Percentiles rank a stretch among this genome's conserved stretches.
Evolutionary conservation across 1,139 yeast species (phyloP).

Genomic region (Yamadazyma pseudoaaseri): DNA sequence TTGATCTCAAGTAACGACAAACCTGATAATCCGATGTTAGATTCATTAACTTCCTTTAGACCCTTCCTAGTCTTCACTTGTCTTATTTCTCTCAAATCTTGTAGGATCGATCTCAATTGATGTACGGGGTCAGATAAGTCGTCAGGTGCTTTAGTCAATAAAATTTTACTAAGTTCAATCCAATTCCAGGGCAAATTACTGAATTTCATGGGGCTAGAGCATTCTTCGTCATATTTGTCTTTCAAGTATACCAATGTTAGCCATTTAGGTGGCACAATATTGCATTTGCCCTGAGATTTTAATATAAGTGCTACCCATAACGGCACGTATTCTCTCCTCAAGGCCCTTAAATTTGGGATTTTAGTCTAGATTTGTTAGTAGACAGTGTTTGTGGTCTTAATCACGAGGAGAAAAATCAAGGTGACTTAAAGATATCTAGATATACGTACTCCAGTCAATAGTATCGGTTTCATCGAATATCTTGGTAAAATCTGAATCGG

Average conservation of each 20-base stretch:
- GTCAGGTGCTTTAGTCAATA: constrained; percentile 68
- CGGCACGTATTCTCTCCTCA: constrained; percentile 72
- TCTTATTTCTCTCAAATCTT: constrained; percentile 83
- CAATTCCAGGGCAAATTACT: constrained; percentile 81
- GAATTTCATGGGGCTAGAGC: constrained; percentile 55
- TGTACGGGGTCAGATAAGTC: constrained; percentile 70
- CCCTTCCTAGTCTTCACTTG: constrained; percentile 82
- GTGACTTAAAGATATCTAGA: too few relatives aligned
- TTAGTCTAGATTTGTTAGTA: constrained; percentile 21
- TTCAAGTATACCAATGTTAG: constrained; percentile 57
- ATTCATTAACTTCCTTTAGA: constrained; percentile 72
- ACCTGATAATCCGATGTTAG: constrained; percentile 81
- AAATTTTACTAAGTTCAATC: constrained; percentile 74
- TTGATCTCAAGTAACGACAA: constrained; percentile 81
- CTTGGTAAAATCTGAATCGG: constrained; percentile 71
- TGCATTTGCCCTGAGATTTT: constrained; percentile 83
- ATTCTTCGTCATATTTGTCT: constrained; percentile 67
- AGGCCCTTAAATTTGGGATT: constrained; percentile 59
- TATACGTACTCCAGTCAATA: constrained; percentile 54
- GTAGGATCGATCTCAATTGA: constrained; percentile 64
- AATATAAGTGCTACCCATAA: constrained; percentile 85
- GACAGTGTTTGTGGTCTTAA: too few relatives aligned
- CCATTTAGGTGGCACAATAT: constrained; percentile 88
- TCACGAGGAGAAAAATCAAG: too few relatives aligned
- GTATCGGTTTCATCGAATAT: constrained; percentile 62